Base-by-base conservation (phyloP, 495 filamentous ascomycete species). In the Letharia lupina region DNA sequence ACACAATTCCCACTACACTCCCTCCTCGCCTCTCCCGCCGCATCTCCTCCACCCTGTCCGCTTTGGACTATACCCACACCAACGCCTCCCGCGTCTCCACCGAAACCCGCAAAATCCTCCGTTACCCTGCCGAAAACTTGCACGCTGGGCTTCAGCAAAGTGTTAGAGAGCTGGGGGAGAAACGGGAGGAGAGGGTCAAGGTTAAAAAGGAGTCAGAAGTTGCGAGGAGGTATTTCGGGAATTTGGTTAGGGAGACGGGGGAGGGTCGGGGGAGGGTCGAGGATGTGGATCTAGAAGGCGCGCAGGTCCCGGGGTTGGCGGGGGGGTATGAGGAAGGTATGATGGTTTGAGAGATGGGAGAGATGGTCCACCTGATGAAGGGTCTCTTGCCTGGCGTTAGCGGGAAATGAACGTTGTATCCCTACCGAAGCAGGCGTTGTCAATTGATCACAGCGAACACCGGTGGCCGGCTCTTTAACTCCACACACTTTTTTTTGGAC, bases 31-130 rank as follows among this genome's bases (percentile, higher is more conserved):
- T 98, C 23, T 89, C 86, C 59, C 82, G 80, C 74, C 97, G 96
- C 78, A 90, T 98, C 71, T 84, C 89, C 13, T 77, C 83, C 48
- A 87, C 88, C 70, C 87, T 98, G 39, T 79, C 81, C 33, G 81
- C 85, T 31, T 86, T 96, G 73, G 94, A 98, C 78, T 98, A 97
- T 74, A 88, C 92, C 15, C 95, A 98, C 76, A 76, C 83, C 66
- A 98, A 98, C 79, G 83, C 89, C 69, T 81, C 82, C 37, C 89
- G 94, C 37, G 93, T 98, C 68, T 86, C 88, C 11, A 77, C 83
- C 60, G 89, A 93, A 59, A 90, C 93, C 40, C 89, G 93, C 62
- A 89, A 91, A 73, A 89, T 96, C 23, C 86, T 98, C 47, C 89
- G 88, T 57, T 84, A 87, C 71, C 94, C 95, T 1, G 90, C 92